Evolutionary conservation across 78 protist genomes (phyloP), one percentile per base, ranked within the genome.

Genomic region (Chrysochromulina tobinii): DNA sequence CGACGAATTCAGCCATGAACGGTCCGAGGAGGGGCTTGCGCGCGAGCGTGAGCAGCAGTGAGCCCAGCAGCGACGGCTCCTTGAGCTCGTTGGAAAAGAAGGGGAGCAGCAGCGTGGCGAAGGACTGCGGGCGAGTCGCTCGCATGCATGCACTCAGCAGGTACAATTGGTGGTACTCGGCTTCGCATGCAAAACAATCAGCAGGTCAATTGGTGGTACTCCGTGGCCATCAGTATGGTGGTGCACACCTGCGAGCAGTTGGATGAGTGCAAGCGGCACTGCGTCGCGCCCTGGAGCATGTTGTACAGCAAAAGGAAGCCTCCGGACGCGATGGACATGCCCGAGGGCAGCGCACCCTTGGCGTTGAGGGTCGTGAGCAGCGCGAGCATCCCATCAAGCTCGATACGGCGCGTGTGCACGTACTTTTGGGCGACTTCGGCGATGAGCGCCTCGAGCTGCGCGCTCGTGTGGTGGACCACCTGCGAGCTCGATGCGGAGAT

Each of bases 21-120:
- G 54, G 57, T 2, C 89, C 57, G 55, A 85, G 89, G n/a, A 38
- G 54, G 6, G 75, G 89, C 53, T 85, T 54, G 68, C 89, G 89
- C 48, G 89, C 53, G 55, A 85, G 68, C 38, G 61, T 58, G 68
- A 25, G 89, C 57, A 85, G 57, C 69, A 85, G 21, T 25, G 89
- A 85, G 53, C 7, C 3, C 38, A 57, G 61, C 48, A 58, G 89
- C 69, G 53, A 9, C 5, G 55, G 54, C 68, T 85, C 68, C 7
- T 57, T 1, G 54, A 48, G 8, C 20, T 85, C 89, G 53, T 17
- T 1, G 64, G 12, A 59, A 27, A 85, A 55, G 66, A 58, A 27
- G 27, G 27, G 57, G 21, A 58, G 53, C 61, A 83, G 61, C n/a
- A 85, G n/a, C 54, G 89, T 57, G 3, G 53, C 89, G 55, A 85